Evolutionary conservation across 2,329 filamentous ascomycete species (phyloP).

Genomic region (Hirsutella minnesotensis): DNA sequence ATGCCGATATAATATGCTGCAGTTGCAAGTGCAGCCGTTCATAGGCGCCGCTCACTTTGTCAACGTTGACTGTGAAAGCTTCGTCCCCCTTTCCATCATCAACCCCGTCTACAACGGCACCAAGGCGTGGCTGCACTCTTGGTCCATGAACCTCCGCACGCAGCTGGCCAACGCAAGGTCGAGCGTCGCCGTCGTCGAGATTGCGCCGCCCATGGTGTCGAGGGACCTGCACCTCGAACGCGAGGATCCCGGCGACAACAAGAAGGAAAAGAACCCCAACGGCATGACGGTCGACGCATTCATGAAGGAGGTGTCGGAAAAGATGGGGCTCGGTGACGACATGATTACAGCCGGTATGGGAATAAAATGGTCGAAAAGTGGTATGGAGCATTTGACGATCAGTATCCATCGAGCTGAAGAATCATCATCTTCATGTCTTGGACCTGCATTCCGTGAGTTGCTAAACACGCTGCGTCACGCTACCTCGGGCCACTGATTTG

Average conservation of each 20-base stretch:
- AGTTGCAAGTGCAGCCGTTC: too few relatives aligned
- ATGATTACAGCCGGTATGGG: slow-evolving; percentile 35
- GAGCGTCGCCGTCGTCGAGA: slow-evolving; percentile 38
- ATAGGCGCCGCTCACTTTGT: too few relatives aligned
- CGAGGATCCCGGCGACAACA: slow-evolving; percentile 44
- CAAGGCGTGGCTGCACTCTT: slow-evolving; percentile 47
- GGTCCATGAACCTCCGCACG: slow-evolving; percentile 39
- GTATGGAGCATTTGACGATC: slow-evolving; percentile 25
- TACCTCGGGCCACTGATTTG: too few relatives aligned
- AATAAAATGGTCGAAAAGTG: slow-evolving; percentile 27
- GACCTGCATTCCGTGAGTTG: too few relatives aligned
- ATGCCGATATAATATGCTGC: too few relatives aligned
- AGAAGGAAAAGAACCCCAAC: slow-evolving; percentile 37
- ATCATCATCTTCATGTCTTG: too few relatives aligned
- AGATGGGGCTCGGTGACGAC: slow-evolving; percentile 34
- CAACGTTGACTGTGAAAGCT: slow-evolving; percentile 18
- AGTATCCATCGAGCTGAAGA: slow-evolving; percentile 4
- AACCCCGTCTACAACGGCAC: slow-evolving; percentile 49
- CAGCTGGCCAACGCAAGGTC: slow-evolving; percentile 29
- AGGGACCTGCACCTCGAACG: slow-evolving; percentile 45
- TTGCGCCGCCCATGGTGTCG: slow-evolving; percentile 41
- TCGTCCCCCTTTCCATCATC: slow-evolving; percentile 36
- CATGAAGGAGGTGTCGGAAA: slow-evolving; percentile 31
- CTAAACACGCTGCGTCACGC: too few relatives aligned
- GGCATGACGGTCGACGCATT: slow-evolving; percentile 39